Base-by-base conservation (phyloP, 148 eudicot genomes). In the Cornus controversa region DNA sequence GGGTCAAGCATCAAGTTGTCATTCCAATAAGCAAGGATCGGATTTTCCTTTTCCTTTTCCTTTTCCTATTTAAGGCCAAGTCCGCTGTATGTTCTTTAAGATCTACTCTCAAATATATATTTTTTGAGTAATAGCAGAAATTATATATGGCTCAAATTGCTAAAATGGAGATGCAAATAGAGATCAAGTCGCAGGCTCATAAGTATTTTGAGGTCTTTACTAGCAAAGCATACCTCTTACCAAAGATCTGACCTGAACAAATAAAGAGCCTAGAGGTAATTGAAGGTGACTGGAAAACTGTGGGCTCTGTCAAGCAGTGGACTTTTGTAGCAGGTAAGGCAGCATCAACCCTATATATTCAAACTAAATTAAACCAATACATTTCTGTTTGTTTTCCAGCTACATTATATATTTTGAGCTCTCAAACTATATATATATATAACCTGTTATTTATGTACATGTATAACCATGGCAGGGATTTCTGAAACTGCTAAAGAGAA, bases 401-500 rank as follows among this genome's bases (percentile, higher is more conserved):
- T 14, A 53, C 14, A 53, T 53, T 53, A 10, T 10, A 53, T 53
- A 53, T 2, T 8, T 5, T 4, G 2, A 53, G 58, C 14, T 40
- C 45, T 40, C 45, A 40, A 53, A 15, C n/a, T n/a, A n/a, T n/a
- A n/a, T 53, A 53, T 53, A 53, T 53, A 5, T 14, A 14, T 4
- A 53, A 1, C 15, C 13, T 15, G 11, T 14, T 53, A 5, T 5
- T 53, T 53, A 10, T 53, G 18, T 53, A 53, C n/a, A n/a, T n/a
- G n/a, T n/a, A n/a, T 53, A 14, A 53, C 58, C 18, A 53, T 53
- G 14, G 13, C 11, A 53, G 14, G 58, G 58, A 10, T 5, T 53
- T 53, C 15, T 53, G 58, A 53, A 53, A 5, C 15, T 53, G 69
- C 64, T 0, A 81, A 74, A 47, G 70, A 80, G 66, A 23, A 69